Evolutionary conservation across 306 rosid species (phyloP).

Genomic region (Chamaecrista fasciculata): DNA sequence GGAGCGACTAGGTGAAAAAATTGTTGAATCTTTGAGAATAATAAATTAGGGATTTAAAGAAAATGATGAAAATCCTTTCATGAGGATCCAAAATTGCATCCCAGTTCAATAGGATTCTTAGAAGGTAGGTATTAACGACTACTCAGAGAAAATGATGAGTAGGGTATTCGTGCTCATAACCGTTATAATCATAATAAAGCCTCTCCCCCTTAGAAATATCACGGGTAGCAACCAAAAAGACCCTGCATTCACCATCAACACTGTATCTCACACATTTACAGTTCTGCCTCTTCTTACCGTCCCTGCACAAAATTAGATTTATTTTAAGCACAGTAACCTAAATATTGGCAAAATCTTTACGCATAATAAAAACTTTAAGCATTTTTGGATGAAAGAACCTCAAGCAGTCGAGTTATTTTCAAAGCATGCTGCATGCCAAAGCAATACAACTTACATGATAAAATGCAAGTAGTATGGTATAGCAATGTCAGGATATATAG

Average conservation of each 20-base stretch:
- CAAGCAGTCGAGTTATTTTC: slow-evolving; percentile 22
- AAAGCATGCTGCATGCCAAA: slow-evolving; percentile 17
- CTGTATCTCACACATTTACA: slow-evolving; percentile 86
- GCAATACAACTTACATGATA: slow-evolving; percentile 13
- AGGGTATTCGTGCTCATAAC: slow-evolving; percentile 80
- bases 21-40: slow-evolving; percentile 39
- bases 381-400: slow-evolving; percentile 6
- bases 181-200: slow-evolving; percentile 84
- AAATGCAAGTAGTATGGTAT: slow-evolving; percentile 16
- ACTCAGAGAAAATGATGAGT: slow-evolving; percentile 72
- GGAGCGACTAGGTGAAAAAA: slow-evolving; percentile 6
- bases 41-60: slow-evolving; percentile 31
- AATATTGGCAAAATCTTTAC: slow-evolving; percentile 13
- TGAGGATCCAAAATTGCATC: slow-evolving; percentile 42
- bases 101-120: slow-evolving; percentile 29
- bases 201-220: slow-evolving; percentile 83
- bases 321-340: slow-evolving; percentile 32
- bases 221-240: slow-evolving; percentile 78
- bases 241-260: slow-evolving; percentile 72
- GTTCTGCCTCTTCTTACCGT: slow-evolving; percentile 78
- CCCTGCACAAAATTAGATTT: slow-evolving; percentile 61
- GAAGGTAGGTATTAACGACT: slow-evolving; percentile 34
- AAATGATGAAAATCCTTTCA: slow-evolving; percentile 32
- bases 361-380: slow-evolving; percentile 12
- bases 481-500: slow-evolving; percentile 13